Evolutionary conservation across 2,329 filamentous ascomycete genomes (phyloP), one percentile per base, ranked within the genome.

Genomic region (Xylariales sp.): DNA sequence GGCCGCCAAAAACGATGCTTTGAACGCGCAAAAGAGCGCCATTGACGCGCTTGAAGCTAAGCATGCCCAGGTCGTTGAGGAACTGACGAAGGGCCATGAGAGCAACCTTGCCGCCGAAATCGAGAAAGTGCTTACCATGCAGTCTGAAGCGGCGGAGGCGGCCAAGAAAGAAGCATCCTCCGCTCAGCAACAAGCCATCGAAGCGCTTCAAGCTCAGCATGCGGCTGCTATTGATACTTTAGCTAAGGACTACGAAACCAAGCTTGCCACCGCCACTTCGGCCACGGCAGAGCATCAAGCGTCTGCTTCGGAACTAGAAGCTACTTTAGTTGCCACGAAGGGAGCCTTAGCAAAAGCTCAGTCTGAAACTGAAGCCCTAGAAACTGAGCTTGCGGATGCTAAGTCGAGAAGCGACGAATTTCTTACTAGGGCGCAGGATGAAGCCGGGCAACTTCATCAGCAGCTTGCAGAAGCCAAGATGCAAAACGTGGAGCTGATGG

Each of bases 381-480:
- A 83, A 61, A 73, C 72, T 7, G 76, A 83, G 30, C 73, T 82
- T 34, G 74, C 72, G 1, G 71, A 78, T 12, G 71, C 75, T 32
- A 81, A 84, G 71, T 69, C 72, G 45, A 74, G 71, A 63, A 66
- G 60, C 18, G 80, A 67, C 36, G 64, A 81, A 43, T 79, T 82
- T 23, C 78, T 87, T 16, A 78, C 76, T 59, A 83, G 84, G 74
- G 76, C 81, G 2, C 80, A 86, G 69, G 78, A 80, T 34, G 87
- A 89, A 71, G 76, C 82, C 39, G 81, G 83, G 69, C 81, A 83
- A 30, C 77, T 89, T 69, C 82, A 83, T 63, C 84, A 85, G 72
- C 82, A 85, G 72, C 84, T 89, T 49, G 87, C 85, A 1, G 81
- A 85, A 56, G 86, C 86, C 71, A 89, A 89, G 81, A 87, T 89